Base-by-base conservation (phyloP, 2,329 filamentous ascomycete genomes). In the Penicillium janthinellum region DNA sequence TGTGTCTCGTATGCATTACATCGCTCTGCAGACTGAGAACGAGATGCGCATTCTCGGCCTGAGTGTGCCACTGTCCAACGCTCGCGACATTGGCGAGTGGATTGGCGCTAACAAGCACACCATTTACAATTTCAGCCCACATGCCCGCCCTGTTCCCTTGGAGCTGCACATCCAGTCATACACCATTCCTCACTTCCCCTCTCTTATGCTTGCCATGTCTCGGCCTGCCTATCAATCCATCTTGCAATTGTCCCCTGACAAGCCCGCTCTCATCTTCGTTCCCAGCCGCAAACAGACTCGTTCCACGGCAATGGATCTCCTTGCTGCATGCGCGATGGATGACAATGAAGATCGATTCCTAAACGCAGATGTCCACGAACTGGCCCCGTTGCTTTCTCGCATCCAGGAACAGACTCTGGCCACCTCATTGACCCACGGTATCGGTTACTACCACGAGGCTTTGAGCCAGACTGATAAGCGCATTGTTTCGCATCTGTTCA, bases 201-300 rank as follows among this genome's bases (percentile, higher is more conserved):
- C 95, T 11, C 84, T 99, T 42, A 99, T 99, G 95, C 85, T 99
- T 67, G 93, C 95, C 14, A 99, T 99, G 95, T 92, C 93, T 15
- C 94, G 96, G 76, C 96, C 96, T 20, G 89, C 92, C 1, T 98
- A 97, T 75, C 82, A 91, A 61, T 90, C 94, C 2, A 91, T 99
- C 66, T 86, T 92, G 2, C 92, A 96, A 70, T 86, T 96, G 74
- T 96, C 95, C 6, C 82, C 91, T 0, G 89, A 96, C 64, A 95
- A 96, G 78, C 93, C 94, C 31, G 90, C 92, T 1, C 87, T 99
- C 69, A 83, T 97, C 8, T 99, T 98, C 68, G 91, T 98, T 37
- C 92, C 95, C 0, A 96, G 86, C 72, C 87, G 96, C 64, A 99
- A 98, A 79, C 95, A 99, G 78, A 92, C 92, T 8, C 88, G 95